These are phyloP conservation scores for Henckelia pumila DNA, from an alignment of 257 asterid genomes.

Conservation along the genomic window DNA sequence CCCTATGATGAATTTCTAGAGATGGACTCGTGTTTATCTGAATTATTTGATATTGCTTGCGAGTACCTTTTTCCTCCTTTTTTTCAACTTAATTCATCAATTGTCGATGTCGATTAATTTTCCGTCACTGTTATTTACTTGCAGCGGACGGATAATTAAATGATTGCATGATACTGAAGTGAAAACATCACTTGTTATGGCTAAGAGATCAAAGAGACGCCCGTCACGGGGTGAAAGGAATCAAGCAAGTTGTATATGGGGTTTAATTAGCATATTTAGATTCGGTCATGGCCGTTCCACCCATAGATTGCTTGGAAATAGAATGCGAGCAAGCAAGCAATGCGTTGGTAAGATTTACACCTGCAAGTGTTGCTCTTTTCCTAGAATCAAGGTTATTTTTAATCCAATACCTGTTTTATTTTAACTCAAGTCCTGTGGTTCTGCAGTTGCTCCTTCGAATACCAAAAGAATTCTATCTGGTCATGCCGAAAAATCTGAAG, in stretches of 20 bases:
- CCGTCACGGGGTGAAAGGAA: conserved; percentile 55
- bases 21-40: not conserved
- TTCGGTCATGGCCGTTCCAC: conserved; percentile 75
- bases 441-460: conserved; percentile 39
- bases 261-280: conserved; percentile 77
- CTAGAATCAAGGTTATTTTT: not conserved
- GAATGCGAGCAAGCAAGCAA: conserved; percentile 47
- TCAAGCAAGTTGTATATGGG: conserved; percentile 76
- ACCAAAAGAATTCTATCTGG: conserved; percentile 23
- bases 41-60: not conserved
- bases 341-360: conserved; percentile 47
- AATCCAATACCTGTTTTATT: not conserved
- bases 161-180: conserved; percentile 28
- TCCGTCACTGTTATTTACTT: conserved; percentile 23
- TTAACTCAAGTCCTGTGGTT: conserved; percentile 6
- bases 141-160: conserved; percentile 22
- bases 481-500: conserved; percentile 28
- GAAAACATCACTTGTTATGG: conserved; percentile 42
- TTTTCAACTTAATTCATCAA: not conserved
- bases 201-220: conserved; percentile 67
- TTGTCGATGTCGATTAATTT: not conserved
- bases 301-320: conserved; percentile 66
- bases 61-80: not conserved
- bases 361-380: not conserved
- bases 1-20: not conserved